Base-by-base conservation (phyloP, 176 grass and related monocot species). In the Bonia amplexicaulis region DNA sequence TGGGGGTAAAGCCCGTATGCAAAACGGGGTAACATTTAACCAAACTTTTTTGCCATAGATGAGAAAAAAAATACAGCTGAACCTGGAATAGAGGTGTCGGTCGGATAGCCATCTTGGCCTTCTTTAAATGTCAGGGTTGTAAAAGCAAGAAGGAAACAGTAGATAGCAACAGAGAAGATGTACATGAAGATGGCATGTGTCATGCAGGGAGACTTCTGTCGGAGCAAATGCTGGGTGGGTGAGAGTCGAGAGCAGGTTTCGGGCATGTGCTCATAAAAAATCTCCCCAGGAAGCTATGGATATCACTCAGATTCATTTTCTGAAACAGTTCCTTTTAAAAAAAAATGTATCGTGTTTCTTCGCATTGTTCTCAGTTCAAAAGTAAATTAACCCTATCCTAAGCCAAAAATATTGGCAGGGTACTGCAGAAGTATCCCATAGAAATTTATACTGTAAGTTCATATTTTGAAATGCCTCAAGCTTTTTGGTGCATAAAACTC, bases 241-340 rank as follows among this genome's bases (percentile, higher is more conserved):
- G 57, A 45, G 20, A 49, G 37, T 69, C 12, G 8, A 57, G 53
- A 27, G 62, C 60, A 63, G 60, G 60, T 29, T 63, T 27, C 31
- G 55, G 53, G 40, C 63, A 85, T 78, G 72, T 74, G 69, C 72
- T 78, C 19, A 70, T 58, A 14, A 79, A 47, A 78, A 69, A 58
- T 76, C 54, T 61, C 23, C 1, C 44, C 79, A 86, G 16, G 27
- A 66, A 16, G 58, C 66, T 73, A 53, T 22, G 27, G 12, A 73
- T 44, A 29, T 42, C 26, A 23, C 6, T 61, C 13, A 5, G 46
- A 53, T 53, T 33, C 14, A 25, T 13, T 52, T 73, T 41, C 9
- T 62, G 59, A 74, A 27, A 39, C 31, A 1, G 13, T 41, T 71
- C 12, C 53, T 64, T 1, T 13, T 1, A 13, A 26, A 66, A 17